A percentile compares a stretch with the other conserved stretches of the same genome.
These are phyloP conservation scores for Geranomyces variabilis DNA, from an alignment of 192 early-diverging fungal species.

Conservation along the genomic window DNA sequence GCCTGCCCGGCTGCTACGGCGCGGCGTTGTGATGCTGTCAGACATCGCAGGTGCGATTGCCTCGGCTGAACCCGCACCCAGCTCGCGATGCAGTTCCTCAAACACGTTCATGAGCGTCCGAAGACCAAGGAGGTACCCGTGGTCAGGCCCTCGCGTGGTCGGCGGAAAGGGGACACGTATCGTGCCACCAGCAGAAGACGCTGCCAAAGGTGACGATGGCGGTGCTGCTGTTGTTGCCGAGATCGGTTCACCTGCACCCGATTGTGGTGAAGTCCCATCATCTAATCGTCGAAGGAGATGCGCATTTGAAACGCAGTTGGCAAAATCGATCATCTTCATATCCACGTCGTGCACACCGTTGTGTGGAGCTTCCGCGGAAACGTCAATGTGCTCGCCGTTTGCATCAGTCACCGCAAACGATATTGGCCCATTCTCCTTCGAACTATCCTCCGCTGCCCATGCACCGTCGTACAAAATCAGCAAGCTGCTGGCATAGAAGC, in stretches of 20 bases:
- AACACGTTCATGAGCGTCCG: slow-evolving; percentile 71
- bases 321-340: slow-evolving; percentile 96
- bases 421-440: not conserved
- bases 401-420: slow-evolving; percentile 7
- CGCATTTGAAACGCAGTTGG: slow-evolving; percentile 77
- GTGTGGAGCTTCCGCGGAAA: not conserved
- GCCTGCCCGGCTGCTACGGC: not conserved
- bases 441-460: slow-evolving; percentile 36
- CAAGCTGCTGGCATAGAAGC: slow-evolving; percentile 90
- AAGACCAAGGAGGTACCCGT: slow-evolving; percentile 79
- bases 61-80: not conserved
- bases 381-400: not conserved
- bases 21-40: not conserved
- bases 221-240: slow-evolving; percentile 33
- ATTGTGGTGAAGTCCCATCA: slow-evolving; percentile 16
- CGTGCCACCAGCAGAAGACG: not conserved
- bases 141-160: slow-evolving; percentile 72
- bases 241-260: slow-evolving; percentile 24
- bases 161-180: slow-evolving; percentile 60
- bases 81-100: slow-evolving; percentile 43
- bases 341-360: slow-evolving; percentile 57
- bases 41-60: not conserved
- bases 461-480: slow-evolving; percentile 92
- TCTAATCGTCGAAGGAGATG: slow-evolving; percentile 52
- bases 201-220: slow-evolving; percentile 12